These are phyloP conservation scores for Avena insularis DNA, from an alignment of 176 grass and related monocot genomes.

Conservation along the genomic window DNA sequence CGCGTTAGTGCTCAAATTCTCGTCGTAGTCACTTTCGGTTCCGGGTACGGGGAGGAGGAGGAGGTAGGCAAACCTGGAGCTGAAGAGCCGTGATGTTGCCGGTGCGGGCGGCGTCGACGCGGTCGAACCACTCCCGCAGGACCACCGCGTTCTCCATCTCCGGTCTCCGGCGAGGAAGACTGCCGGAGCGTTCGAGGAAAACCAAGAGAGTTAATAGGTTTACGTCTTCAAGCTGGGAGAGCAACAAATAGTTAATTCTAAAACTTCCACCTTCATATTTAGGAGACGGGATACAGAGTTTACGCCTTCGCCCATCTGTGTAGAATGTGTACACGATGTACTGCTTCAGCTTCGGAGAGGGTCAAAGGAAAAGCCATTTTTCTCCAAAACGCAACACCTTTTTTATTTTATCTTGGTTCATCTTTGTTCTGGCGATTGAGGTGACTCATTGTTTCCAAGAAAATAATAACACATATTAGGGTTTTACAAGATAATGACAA, in stretches of 20 bases:
- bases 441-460: too few species aligned
- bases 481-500: too few species aligned
- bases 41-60: neutral
- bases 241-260: too few species aligned
- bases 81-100: conserved; percentile 74
- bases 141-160: conserved; percentile 68
- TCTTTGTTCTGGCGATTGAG: too few species aligned
- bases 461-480: too few species aligned
- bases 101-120: conserved; percentile 62
- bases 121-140: conserved; percentile 75
- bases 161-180: neutral
- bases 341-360: too few species aligned
- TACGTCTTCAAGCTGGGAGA: neutral
- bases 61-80: conserved; percentile 53
- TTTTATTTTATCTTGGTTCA: too few species aligned
- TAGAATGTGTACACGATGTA: too few species aligned
- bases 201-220: neutral
- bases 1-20: neutral
- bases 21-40: neutral
- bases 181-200: neutral
- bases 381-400: too few species aligned
- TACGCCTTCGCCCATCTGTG: too few species aligned
- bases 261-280: neutral
- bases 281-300: neutral
- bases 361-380: too few species aligned